phyloP scores from a whole-genome alignment of 176 grass and related monocot genomes.

The Carex kokanica region DNA sequence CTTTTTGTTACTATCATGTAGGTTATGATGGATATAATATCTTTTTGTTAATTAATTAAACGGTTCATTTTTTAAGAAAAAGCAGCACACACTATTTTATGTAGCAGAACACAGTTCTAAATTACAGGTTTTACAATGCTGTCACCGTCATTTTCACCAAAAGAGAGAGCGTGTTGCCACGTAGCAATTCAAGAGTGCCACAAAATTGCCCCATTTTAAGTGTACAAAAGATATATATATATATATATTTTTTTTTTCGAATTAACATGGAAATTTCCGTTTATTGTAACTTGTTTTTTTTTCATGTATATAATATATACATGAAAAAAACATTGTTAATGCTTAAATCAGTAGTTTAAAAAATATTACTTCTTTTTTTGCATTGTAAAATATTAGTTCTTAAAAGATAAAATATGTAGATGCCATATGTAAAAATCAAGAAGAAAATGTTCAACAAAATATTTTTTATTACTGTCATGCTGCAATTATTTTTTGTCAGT shows the following conservation, averaged over 20 bases:
- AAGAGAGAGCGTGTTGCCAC: background rate
- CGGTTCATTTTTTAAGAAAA: background rate
- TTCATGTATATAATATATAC: too few species aligned
- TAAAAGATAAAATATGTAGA: background rate
- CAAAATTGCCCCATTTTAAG: background rate
- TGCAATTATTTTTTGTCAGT: background rate
- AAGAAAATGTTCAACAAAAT: background rate
- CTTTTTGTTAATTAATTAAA: slow-evolving; percentile 6
- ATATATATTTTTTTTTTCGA: background rate
- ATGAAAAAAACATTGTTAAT: too few species aligned
- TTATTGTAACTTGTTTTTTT: too few species aligned
- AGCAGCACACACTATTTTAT: background rate
- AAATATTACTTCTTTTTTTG: too few species aligned
- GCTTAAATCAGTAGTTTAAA: too few species aligned
- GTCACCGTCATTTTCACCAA: slow-evolving; percentile 15
- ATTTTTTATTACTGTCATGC: background rate
- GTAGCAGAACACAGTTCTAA: background rate
- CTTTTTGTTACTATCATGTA: slow-evolving; percentile 25
- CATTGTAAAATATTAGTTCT: too few species aligned
- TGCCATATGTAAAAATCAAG: background rate
- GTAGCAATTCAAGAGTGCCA: background rate
- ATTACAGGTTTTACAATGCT: slow-evolving; percentile 9
- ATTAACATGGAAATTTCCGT: background rate
- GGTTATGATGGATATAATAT: background rate
- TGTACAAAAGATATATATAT: background rate